Conservation (phyloP, 192 early-diverging fungal species). For the Backusella luteola region DNA sequence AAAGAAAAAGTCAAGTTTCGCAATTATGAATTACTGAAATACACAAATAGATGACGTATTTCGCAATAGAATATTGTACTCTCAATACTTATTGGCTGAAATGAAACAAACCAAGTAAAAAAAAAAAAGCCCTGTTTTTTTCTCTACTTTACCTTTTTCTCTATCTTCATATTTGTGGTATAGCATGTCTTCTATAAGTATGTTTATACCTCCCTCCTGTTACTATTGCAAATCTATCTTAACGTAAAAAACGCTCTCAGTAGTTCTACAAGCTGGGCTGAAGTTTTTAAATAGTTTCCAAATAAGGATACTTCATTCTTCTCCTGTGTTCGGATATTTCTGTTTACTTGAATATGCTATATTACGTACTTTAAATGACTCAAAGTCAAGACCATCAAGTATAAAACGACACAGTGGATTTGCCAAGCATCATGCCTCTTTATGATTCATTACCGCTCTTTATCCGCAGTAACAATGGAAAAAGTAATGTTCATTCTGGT, state of each 20-base stretch:
- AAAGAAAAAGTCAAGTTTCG: background rate
- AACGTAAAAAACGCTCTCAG: background rate
- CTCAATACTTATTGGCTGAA: background rate
- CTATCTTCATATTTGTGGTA: background rate
- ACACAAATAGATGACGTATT: slow-evolving; percentile 4
- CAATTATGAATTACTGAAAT: background rate
- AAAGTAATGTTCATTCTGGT: too few relatives aligned
- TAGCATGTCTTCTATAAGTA: background rate
- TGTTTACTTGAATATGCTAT: background rate
- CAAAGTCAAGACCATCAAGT: too few relatives aligned
- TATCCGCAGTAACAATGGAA: too few relatives aligned
- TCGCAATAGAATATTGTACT: background rate
- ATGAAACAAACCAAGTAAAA: background rate
- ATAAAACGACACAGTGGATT: too few relatives aligned
- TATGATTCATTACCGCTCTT: too few relatives aligned
- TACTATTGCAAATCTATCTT: background rate
- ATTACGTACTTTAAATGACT: background rate
- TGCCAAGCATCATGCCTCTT: too few relatives aligned
- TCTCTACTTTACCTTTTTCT: background rate
- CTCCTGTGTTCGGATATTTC: background rate
- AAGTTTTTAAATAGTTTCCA: background rate
- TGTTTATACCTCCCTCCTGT: background rate
- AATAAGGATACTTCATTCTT: background rate
- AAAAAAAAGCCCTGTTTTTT: background rate
- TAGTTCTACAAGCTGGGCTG: background rate